Evolutionary conservation across 2,329 filamentous ascomycete species (phyloP).

Genomic region (Verticillium alfalfae): DNA sequence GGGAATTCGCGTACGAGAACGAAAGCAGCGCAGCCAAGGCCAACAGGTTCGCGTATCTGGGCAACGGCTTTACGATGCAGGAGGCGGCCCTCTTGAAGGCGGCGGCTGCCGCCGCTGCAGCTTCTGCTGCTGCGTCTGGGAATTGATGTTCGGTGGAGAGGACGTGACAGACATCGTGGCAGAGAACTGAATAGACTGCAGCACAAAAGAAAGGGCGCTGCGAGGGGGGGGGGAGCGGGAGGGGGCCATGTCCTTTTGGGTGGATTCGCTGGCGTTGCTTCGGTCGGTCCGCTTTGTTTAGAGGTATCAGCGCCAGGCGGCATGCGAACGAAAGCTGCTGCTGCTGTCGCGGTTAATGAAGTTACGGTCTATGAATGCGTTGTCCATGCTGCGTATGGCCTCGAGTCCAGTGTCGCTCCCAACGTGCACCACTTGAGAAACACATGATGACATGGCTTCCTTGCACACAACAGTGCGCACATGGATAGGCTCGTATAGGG

Average conservation of each 20-base stretch:
- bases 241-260: background rate
- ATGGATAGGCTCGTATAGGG: too few species aligned
- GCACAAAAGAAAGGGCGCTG: background rate
- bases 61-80: constrained; percentile 45
- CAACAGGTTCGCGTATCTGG: constrained; percentile 46
- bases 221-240: background rate
- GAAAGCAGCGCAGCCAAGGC: constrained; percentile 8
- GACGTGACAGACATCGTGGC: background rate
- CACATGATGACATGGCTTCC: too few species aligned
- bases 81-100: constrained; percentile 22
- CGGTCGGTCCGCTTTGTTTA: background rate
- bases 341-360: background rate
- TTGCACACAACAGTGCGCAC: too few species aligned
- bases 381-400: too few species aligned
- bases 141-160: background rate
- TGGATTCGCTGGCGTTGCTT: background rate
- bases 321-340: background rate
- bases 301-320: background rate
- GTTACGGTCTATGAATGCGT: too few species aligned
- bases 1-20: constrained; percentile 31
- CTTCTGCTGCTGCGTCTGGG: background rate
- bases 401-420: too few species aligned
- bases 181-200: background rate
- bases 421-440: too few species aligned
- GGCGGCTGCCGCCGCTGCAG: background rate